Evolutionary conservation across 352 stramenopile species (phyloP), one percentile per base, ranked within the genome.

Genomic region (Blastocystis sp.): DNA sequence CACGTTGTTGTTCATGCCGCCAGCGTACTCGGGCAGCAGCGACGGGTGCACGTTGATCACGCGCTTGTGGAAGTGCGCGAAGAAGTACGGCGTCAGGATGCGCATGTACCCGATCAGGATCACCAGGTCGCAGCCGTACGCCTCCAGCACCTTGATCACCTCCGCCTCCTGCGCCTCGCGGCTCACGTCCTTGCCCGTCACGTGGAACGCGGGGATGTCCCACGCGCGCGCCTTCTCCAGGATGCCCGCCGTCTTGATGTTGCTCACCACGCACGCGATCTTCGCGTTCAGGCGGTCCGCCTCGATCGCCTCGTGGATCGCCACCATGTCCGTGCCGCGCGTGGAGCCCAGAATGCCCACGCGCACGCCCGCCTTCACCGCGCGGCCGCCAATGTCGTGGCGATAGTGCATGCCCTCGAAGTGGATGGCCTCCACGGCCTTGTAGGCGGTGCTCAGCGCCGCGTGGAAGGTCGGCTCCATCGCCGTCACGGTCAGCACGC

Each of bases 51-150:
- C 97, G 91, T 99, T 99, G 19, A 99, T 93, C n/a, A 90, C 62
- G 9, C 61, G 57, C 54, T 84, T 89, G 24, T 89, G 59, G 64
- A 95, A 99, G 87, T 95, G 93, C 87, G 96, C 92, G 90, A 94
- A 97, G 90, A 99, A 99, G 57, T 94, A 91, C 65, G 90, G 92
- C 52, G 96, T 98, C 3, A 99, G 89, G 90, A 99, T 99, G 65
- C 96, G 94, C 97, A 99, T 99, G 94, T 99, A 99, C 63, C 97
- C 97, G 74, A 99, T 97, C 59, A 98, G 92, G 40, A 99, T 92
- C 61, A 99, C 94, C 38, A 98, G 91, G 76, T 99, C 95, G 2
- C 97, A 95, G 66, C 95, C 95, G 90, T 96, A 96, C 77, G 91
- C 92, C 74, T 94, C 91, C 69, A 99, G 91, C 60, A 94, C 92